These are phyloP conservation scores for Mucuna pruriens DNA, from an alignment of 306 rosid species.

Conservation along the genomic window DNA sequence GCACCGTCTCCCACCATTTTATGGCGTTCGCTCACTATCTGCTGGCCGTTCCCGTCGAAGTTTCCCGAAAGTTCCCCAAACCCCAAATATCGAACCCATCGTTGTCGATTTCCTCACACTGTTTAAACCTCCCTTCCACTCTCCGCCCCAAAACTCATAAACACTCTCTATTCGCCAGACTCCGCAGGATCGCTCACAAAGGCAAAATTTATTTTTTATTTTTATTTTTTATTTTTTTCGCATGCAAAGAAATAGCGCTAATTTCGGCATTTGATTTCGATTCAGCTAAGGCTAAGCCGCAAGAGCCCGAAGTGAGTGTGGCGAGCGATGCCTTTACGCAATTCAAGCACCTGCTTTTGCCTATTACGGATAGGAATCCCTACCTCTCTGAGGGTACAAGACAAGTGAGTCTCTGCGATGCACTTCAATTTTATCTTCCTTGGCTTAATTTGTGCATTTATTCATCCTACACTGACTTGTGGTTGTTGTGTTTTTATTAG, in stretches of 20 bases:
- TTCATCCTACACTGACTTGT: conserved; percentile 23
- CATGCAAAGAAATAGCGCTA: not conserved
- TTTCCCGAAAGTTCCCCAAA: conserved; percentile 29
- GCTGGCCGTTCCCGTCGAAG: conserved; percentile 46
- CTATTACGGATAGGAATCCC: conserved; percentile 85
- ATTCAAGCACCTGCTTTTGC: conserved; percentile 87
- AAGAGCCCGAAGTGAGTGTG: conserved; percentile 62
- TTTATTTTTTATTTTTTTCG: not conserved
- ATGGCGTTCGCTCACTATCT: conserved; percentile 67
- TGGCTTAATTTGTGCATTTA: not conserved
- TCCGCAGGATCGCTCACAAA: conserved; percentile 39
- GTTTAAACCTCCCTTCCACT: conserved; percentile 39
- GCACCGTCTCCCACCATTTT: conserved; percentile 9
- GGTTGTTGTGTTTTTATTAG: conserved; percentile 43
- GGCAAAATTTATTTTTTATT: conserved; percentile 17
- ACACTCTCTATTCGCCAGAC: conserved; percentile 42
- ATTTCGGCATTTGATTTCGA: not conserved
- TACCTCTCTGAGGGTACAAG: conserved; percentile 84
- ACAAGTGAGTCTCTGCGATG: conserved; percentile 55
- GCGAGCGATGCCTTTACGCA: conserved; percentile 65
- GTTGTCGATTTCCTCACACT: conserved; percentile 35
- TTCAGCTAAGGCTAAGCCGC: conserved; percentile 64
- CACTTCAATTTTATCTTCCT: not conserved
- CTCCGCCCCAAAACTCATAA: conserved; percentile 40
- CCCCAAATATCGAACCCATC: conserved; percentile 38